phyloP scores from a whole-genome alignment of 495 filamentous ascomycete genomes.

The Aspergillus ostianus region DNA sequence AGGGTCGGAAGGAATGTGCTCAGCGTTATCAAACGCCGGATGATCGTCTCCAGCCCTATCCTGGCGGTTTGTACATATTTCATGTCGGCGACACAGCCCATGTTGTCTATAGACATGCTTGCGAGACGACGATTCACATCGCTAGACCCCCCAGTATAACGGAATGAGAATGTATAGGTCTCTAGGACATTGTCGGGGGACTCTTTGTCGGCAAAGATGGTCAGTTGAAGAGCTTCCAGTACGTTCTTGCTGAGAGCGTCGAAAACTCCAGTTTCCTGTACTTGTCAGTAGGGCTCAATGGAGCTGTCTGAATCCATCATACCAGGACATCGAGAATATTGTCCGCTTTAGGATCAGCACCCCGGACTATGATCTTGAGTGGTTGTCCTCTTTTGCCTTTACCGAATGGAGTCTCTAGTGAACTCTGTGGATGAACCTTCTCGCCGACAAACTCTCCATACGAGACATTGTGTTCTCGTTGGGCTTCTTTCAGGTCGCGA shows the following conservation, averaged over 20 bases:
- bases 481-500: constrained; percentile 26
- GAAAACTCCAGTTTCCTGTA: constrained; percentile 47
- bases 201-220: constrained; percentile 39
- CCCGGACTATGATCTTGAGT: constrained; percentile 34
- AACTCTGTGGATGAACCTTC: not conserved
- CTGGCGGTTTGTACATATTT: constrained; percentile 37
- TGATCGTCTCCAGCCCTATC: constrained; percentile 35
- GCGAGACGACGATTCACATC: constrained; percentile 25
- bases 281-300: constrained; percentile 10
- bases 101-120: constrained; percentile 34
- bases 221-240: constrained; percentile 46
- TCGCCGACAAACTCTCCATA: constrained; percentile 29
- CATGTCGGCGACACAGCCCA: constrained; percentile 30
- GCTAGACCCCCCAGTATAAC: constrained; percentile 29
- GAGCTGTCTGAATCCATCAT: constrained; percentile 8
- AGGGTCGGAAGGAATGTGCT: constrained; percentile 41
- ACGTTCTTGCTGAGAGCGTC: constrained; percentile 37
- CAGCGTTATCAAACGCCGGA: constrained; percentile 36
- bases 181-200: constrained; percentile 42
- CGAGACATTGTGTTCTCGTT: constrained; percentile 20
- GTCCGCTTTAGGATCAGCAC: constrained; percentile 37
- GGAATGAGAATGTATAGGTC: constrained; percentile 52
- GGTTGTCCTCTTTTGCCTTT: constrained; percentile 24
- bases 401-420: constrained; percentile 18
- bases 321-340: constrained; percentile 46